phyloP scores from a whole-genome alignment of 345 rosid species.

The Garcia nutans region DNA sequence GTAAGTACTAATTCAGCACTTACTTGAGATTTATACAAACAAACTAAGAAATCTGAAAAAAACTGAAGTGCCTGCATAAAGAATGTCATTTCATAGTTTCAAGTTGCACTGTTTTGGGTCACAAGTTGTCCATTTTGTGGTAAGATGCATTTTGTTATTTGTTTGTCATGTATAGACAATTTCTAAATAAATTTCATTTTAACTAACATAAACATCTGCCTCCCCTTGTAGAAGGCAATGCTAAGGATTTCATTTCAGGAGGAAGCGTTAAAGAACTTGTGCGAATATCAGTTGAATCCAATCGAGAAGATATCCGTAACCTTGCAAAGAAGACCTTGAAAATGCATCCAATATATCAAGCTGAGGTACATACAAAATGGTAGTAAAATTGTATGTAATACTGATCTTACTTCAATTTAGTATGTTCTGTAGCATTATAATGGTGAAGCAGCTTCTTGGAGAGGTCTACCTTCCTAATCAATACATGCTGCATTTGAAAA shows the following conservation, averaged over 20 bases:
- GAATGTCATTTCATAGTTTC: neutral
- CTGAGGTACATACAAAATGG: constrained; percentile 16
- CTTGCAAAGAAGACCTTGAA: constrained; percentile 81
- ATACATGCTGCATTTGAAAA: too few relatives aligned
- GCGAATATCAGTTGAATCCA: constrained; percentile 70
- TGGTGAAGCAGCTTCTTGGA: neutral
- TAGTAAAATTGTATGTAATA: neutral
- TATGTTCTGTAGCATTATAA: neutral
- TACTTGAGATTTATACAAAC: neutral
- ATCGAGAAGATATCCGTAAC: constrained; percentile 80
- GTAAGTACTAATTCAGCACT: too few relatives aligned
- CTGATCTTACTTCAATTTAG: neutral
- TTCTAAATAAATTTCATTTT: neutral
- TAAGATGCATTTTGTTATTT: neutral
- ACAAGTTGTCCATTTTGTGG: neutral
- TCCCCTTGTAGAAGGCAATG: constrained; percentile 61
- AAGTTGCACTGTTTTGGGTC: neutral
- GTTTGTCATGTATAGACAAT: neutral
- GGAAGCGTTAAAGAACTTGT: constrained; percentile 63
- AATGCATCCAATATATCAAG: constrained; percentile 43
- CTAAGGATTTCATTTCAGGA: constrained; percentile 50
- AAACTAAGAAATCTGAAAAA: neutral
- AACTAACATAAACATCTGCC: neutral
- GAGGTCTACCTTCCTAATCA: neutral
- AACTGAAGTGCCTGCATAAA: neutral